Base-by-base conservation (phyloP, 2,329 filamentous ascomycete species). In the Leptographium wingfieldii region DNA sequence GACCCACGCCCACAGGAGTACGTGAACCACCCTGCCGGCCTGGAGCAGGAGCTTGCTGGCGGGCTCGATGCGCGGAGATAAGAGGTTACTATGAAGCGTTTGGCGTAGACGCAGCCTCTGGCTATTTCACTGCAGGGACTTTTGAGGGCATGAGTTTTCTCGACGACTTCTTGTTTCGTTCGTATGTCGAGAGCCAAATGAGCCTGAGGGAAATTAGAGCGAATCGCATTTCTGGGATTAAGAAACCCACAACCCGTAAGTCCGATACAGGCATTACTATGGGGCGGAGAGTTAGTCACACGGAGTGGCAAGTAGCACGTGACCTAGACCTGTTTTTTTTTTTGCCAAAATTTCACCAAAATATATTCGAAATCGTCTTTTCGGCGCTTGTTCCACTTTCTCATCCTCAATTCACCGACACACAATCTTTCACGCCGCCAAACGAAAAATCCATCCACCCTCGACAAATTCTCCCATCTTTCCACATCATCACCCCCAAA, bases 1-100 rank as follows among this genome's bases (percentile, higher is more conserved):
- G 82, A 84, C 59, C 82, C 82, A 9, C 72, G 82, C 49, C 82
- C 82, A 6, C 80, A 84, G 67, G 81, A 84, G 68, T 83, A 82
- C 65, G 69, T 74, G 35, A 70, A 73, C 55, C 75, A 77, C 43
- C 71, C 73, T 53, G 74, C 74, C 51, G 77, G 77, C 5, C 73
- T 85, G 25, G 82, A 85, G 71, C 80, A 79, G 33, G 82, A 85
- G 62, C 74, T 85, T 49, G 80, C 80, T 35, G 79, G 77, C 33
- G 80, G 83, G 25, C 77, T 85, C 67, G 83, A 86, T 68, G 77
- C 76, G 31, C 59, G 67, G 61, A 65, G 69, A 57, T 68, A 67
- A 67, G 31, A 59, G 62, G 58, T 54, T 43, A 10, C 27, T 16
- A 40, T 12, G 6, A 22, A 43, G 29, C 14, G n/a, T 33, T 35